These are phyloP conservation scores for Phenoliferia sp. DNA, from an alignment of 1,284 basidiomycete species.

Conservation along the genomic window DNA sequence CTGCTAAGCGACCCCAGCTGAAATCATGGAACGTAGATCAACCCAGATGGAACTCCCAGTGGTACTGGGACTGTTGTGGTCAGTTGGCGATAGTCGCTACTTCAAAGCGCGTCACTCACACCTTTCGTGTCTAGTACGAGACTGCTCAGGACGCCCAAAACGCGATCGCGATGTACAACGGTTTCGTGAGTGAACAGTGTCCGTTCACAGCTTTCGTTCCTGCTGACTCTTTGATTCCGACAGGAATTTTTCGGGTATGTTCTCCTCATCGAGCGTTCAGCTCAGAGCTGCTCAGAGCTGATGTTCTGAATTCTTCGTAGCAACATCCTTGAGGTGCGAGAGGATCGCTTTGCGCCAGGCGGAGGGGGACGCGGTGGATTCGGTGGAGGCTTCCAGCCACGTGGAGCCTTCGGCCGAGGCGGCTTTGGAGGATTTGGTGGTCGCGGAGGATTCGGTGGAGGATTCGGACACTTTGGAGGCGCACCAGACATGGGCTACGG, in stretches of 20 bases:
- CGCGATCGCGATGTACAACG: conserved; percentile 56
- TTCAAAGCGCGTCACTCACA: too few species aligned
- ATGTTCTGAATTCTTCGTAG: conserved; percentile 44
- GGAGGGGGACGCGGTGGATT: conserved; percentile 91
- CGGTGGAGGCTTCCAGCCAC: conserved; percentile 74
- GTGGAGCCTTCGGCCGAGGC: conserved; percentile 30
- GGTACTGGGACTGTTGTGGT: conserved; percentile 73
- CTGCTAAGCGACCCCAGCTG: neutral
- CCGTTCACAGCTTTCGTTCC: too few species aligned
- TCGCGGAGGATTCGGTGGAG: conserved; percentile 24
- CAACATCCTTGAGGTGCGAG: conserved; percentile 82
- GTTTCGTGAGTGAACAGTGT: too few species aligned
- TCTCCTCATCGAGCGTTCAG: neutral
- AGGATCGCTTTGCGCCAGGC: conserved; percentile 84
- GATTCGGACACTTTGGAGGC: conserved; percentile 27
- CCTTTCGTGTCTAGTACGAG: too few species aligned
- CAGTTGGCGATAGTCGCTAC: too few species aligned
- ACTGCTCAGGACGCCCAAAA: conserved; percentile 82
- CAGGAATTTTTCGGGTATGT: neutral
- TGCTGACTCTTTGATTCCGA: too few species aligned
- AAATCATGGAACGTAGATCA: neutral
- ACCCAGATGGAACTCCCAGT: neutral
- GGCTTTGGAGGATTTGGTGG: conserved; percentile 22
- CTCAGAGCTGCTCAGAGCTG: too few species aligned
- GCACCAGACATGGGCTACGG: neutral